Conservation (phyloP, 1,139 yeast genomes). For the Meyerozyma smithsonii region DNA sequence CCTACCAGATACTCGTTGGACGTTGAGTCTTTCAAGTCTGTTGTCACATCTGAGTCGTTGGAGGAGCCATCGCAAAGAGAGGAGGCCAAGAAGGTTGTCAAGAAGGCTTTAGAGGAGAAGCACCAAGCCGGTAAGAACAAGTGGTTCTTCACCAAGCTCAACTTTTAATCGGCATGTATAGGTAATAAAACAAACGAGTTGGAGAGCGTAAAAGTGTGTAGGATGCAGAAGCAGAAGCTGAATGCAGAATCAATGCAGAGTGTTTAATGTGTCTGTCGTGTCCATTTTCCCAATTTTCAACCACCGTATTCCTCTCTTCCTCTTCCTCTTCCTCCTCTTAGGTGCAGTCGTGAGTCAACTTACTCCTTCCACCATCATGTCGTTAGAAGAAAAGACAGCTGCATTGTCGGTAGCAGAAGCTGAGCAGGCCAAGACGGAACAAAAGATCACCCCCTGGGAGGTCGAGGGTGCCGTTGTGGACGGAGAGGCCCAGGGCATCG, state of each 20-base stretch:
- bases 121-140: constrained; percentile 99
- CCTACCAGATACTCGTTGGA: constrained; percentile 99
- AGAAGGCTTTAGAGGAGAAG: constrained; percentile 99
- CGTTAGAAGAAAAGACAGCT: constrained; percentile 2
- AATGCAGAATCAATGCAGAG: background rate
- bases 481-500: constrained; percentile 84
- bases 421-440: constrained; percentile 40
- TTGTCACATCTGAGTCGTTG: constrained; percentile 89
- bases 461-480: constrained; percentile 98
- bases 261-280: no score
- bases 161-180: constrained; percentile 57
- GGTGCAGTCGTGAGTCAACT: background rate
- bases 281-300: background rate
- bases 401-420: constrained; percentile 4
- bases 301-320: background rate
- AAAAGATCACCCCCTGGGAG: constrained; percentile 94
- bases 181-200: constrained; percentile 3
- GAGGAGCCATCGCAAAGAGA: constrained; percentile 98
- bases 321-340: background rate
- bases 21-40: constrained; percentile 91
- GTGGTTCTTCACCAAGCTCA: constrained; percentile 99
- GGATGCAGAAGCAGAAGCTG: no score
- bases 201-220: no score
- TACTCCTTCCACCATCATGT: background rate
- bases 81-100: constrained; percentile 98